phyloP scores from a whole-genome alignment of 106 monocot genomes.

The Posidonia australis region DNA sequence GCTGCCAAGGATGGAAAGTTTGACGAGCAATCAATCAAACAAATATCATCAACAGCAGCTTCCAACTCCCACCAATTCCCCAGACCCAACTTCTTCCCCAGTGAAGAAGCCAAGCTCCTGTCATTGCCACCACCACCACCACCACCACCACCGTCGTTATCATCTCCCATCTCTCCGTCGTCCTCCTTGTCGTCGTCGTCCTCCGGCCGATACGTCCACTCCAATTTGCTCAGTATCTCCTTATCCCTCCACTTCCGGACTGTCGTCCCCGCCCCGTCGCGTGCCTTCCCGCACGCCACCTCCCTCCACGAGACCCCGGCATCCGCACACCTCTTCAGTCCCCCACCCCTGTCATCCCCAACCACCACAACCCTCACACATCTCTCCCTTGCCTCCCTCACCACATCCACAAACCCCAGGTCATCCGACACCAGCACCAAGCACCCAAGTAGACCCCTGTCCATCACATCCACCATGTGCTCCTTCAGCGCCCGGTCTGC shows the following conservation, averaged over 20 bases:
- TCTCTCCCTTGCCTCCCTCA: slow-evolving; percentile 44
- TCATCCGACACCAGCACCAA: slow-evolving; percentile 52
- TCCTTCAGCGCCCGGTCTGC: slow-evolving; percentile 20
- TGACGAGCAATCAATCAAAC: no score
- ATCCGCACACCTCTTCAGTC: slow-evolving; percentile 53
- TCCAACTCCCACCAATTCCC: no score
- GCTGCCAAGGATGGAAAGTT: no score
- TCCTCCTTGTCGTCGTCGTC: no score
- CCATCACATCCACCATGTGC: slow-evolving; percentile 34
- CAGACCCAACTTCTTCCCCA: no score
- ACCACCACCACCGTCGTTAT: no score
- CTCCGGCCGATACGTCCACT: slow-evolving; percentile 35
- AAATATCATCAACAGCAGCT: no score
- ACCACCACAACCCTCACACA: slow-evolving; percentile 59
- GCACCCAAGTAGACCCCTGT: slow-evolving; percentile 30
- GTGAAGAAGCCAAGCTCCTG: no score
- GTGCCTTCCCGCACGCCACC: slow-evolving; percentile 56
- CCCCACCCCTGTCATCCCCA: slow-evolving; percentile 38
- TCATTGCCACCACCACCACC: no score
- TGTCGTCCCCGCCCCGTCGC: slow-evolving; percentile 27
- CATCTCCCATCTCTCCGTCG: no score
- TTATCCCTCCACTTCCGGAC: slow-evolving; percentile 49
- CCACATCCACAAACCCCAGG: slow-evolving; percentile 28
- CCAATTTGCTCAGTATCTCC: slow-evolving; percentile 46
- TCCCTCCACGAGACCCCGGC: slow-evolving; percentile 57